Conservation (phyloP, 495 filamentous ascomycete species). For the Amorphotheca resinae region DNA sequence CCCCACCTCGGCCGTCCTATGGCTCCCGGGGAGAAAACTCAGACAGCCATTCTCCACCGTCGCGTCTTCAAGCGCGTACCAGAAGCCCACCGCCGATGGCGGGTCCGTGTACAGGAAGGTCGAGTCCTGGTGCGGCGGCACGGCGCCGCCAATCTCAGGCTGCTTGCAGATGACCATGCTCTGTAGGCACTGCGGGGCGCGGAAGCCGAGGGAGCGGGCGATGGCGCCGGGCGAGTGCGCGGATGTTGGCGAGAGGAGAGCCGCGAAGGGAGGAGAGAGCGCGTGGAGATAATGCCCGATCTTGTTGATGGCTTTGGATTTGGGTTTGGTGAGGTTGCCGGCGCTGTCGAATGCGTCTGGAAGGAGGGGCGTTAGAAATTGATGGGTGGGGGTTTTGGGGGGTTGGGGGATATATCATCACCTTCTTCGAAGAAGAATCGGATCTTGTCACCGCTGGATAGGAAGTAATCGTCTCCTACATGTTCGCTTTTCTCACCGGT, state of each 20-base stretch:
- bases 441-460: slow-evolving; percentile 76
- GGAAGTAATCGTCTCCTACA: slow-evolving; percentile 92
- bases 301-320: slow-evolving; percentile 80
- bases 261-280: slow-evolving; percentile 57
- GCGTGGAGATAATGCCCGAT: slow-evolving; percentile 86
- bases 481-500: slow-evolving; percentile 65
- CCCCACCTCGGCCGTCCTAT: slow-evolving; percentile 49
- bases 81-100: slow-evolving; percentile 82
- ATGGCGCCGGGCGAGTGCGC: slow-evolving; percentile 37
- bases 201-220: slow-evolving; percentile 58
- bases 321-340: slow-evolving; percentile 57
- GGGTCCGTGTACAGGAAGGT: slow-evolving; percentile 90
- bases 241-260: slow-evolving; percentile 36
- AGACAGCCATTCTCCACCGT: slow-evolving; percentile 76
- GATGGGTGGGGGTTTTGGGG: too few species aligned
- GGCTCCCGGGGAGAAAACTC: slow-evolving; percentile 70
- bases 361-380: too few species aligned
- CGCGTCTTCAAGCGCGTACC: slow-evolving; percentile 92
- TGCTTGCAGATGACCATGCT: slow-evolving; percentile 99
- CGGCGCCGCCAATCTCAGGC: slow-evolving; percentile 83
- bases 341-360: slow-evolving; percentile 50
- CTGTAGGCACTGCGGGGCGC: slow-evolving; percentile 61
- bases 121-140: slow-evolving; percentile 79
- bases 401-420: too few species aligned
- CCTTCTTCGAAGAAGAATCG: slow-evolving; percentile 95